A percentile compares a stretch with the other conserved stretches of the same genome.
Evolutionary conservation across 1,284 basidiomycete genomes (phyloP).

Genomic region (Ustilago hordei): DNA sequence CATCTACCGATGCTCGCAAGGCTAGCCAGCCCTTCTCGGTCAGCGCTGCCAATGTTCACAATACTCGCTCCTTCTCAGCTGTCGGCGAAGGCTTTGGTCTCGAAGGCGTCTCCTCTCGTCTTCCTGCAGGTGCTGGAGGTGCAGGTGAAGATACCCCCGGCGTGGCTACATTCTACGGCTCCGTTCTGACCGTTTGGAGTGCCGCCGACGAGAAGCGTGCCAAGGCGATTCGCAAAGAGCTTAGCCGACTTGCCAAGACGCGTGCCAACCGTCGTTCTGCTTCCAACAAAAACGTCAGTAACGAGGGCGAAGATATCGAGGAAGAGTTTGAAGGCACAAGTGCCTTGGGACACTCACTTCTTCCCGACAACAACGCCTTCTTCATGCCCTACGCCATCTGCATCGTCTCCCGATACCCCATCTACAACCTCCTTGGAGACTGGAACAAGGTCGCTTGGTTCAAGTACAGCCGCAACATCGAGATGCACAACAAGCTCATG

Average conservation of each 20-base stretch:
- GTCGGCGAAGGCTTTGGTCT: constrained; percentile 72
- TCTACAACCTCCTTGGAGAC: constrained; percentile 69
- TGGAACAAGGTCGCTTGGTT: constrained; percentile 69
- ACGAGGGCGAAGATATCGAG: constrained; percentile 38
- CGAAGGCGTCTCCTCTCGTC: constrained; percentile 80
- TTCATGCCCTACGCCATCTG: constrained; percentile 68
- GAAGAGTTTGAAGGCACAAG: constrained; percentile 42
- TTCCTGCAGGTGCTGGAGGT: constrained; percentile 71
- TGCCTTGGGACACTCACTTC: constrained; percentile 37
- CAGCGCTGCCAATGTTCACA: constrained; percentile 50
- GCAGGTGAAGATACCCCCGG: constrained; percentile 53
- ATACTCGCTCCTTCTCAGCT: constrained; percentile 51
- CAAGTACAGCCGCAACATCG: constrained; percentile 69
- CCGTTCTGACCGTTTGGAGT: constrained; percentile 59
- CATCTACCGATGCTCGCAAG: constrained; percentile 44
- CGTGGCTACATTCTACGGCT: constrained; percentile 61
- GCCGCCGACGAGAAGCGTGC: constrained; percentile 60
- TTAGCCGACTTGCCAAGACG: constrained; percentile 46
- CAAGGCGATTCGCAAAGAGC: constrained; percentile 60
- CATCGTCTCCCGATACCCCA: constrained; percentile 65
- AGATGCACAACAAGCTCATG: constrained; percentile 69
- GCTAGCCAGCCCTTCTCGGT: constrained; percentile 47
- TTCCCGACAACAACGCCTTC: constrained; percentile 61
- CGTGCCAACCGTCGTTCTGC: constrained; percentile 31
- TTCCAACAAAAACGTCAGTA: constrained; percentile 26